Percentiles rank a stretch among this genome's conserved stretches.
Conservation (phyloP, 495 filamentous ascomycete genomes). For the Rhizodiscina lignyota region DNA sequence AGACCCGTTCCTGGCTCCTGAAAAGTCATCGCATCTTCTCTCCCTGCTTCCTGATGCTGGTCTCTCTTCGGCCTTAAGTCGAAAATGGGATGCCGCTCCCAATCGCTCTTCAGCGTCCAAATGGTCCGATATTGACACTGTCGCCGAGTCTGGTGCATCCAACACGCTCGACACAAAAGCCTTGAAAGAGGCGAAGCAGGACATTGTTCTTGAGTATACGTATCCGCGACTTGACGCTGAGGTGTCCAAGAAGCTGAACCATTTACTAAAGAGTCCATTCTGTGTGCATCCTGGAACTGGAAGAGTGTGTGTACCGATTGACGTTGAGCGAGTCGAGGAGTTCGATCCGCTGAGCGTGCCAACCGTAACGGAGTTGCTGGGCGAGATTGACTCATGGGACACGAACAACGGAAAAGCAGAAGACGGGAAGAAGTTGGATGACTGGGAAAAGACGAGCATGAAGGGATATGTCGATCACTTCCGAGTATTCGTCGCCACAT, state of each 20-base stretch:
- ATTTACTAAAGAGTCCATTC: slow-evolving; percentile 91
- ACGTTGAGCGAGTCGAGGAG: slow-evolving; percentile 44
- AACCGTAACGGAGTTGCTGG: slow-evolving; percentile 62
- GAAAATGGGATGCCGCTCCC: slow-evolving; percentile 80
- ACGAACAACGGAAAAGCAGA: slow-evolving; percentile 24
- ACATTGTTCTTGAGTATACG: slow-evolving; percentile 90
- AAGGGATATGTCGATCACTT: slow-evolving; percentile 89
- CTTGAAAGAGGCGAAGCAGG: slow-evolving; percentile 79
- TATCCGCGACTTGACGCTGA: slow-evolving; percentile 96
- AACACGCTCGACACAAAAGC: slow-evolving; percentile 44
- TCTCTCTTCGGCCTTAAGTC: slow-evolving; percentile 57
- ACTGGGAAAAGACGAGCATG: slow-evolving; percentile 94
- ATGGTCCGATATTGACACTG: slow-evolving; percentile 81
- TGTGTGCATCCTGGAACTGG: slow-evolving; percentile 93
- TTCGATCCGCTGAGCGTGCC: slow-evolving; percentile 83
- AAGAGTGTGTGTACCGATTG: slow-evolving; percentile 87
- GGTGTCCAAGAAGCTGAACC: slow-evolving; percentile 92
- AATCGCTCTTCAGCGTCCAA: slow-evolving; percentile 57
- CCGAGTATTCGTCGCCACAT: slow-evolving; percentile 53
- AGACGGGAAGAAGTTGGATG: slow-evolving; percentile 38
- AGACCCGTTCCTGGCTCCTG: slow-evolving; percentile 60
- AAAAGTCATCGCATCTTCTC: slow-evolving; percentile 58
- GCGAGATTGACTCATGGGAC: slow-evolving; percentile 69
- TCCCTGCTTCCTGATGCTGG: slow-evolving; percentile 55
- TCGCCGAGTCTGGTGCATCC: slow-evolving; percentile 57